Conservation (phyloP, 2,329 filamentous ascomycete genomes). For the Aspergillus ustus region DNA sequence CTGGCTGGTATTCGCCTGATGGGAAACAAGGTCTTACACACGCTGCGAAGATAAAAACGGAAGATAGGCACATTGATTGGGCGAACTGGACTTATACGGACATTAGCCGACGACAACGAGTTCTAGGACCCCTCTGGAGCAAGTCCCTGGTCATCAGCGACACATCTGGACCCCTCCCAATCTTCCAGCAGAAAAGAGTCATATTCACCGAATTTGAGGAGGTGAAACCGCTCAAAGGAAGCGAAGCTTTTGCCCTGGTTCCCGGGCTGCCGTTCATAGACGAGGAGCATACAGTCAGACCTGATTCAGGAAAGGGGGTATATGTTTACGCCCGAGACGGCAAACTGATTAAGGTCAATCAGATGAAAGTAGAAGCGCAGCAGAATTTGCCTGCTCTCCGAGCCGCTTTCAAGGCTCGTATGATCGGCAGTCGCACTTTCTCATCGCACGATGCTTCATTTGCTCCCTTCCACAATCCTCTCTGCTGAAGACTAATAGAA, state of each 20-base stretch:
- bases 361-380: conserved; percentile 48
- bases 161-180: conserved; percentile 20
- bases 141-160: conserved; percentile 35
- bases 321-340: conserved; percentile 45
- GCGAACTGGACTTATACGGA: conserved; percentile 56
- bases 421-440: conserved; percentile 39
- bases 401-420: conserved; percentile 46
- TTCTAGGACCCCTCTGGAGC: conserved; percentile 71
- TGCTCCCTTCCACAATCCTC: conserved; percentile 40
- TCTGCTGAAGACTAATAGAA: conserved; percentile 23
- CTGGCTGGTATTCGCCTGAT: conserved; percentile 32
- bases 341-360: conserved; percentile 41
- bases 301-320: conserved; percentile 34
- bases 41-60: conserved; percentile 74
- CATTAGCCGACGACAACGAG: conserved; percentile 61
- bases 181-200: conserved; percentile 38
- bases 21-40: conserved; percentile 45
- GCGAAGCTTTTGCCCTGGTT: conserved; percentile 32
- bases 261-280: conserved; percentile 45
- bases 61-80: conserved; percentile 69
- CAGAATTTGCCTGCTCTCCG: conserved; percentile 39
- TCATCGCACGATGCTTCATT: conserved; percentile 30
- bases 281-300: conserved; percentile 30
- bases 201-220: conserved; percentile 45
- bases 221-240: conserved; percentile 31